Evolutionary conservation across 306 rosid genomes (phyloP).

Genomic region (Ammopiptanthus mongolicus): DNA sequence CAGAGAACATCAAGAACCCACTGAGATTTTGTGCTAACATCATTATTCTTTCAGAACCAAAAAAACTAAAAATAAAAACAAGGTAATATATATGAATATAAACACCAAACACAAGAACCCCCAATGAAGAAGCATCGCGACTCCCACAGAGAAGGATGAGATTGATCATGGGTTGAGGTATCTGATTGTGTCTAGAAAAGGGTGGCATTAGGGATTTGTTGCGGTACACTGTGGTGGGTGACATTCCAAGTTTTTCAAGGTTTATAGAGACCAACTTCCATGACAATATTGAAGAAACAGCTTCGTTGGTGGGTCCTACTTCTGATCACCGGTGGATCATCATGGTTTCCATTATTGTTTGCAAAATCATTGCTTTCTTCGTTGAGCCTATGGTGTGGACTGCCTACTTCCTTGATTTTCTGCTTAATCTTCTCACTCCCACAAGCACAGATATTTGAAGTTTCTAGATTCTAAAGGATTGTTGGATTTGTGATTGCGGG

Average conservation of each 20-base stretch:
- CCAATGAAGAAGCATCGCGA: conserved; percentile 3
- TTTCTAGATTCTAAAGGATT: no score
- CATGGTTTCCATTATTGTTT: conserved; percentile 44
- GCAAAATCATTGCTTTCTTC: conserved; percentile 44
- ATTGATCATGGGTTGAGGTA: conserved; percentile 24
- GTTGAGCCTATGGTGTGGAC: conserved; percentile 59
- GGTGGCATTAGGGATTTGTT: conserved; percentile 47
- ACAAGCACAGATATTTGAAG: no score
- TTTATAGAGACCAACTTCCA: conserved; percentile 35
- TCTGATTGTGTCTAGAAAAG: conserved; percentile 59
- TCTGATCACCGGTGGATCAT: conserved; percentile 51
- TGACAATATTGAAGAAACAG: background rate
- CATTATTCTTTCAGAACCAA: background rate
- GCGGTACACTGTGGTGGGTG: conserved; percentile 25
- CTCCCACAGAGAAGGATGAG: background rate
- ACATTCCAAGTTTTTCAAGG: conserved; percentile 19
- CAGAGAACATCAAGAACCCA: no score
- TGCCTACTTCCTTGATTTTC: conserved; percentile 56
- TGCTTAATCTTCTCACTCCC: conserved; percentile 65
- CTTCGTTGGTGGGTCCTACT: background rate
- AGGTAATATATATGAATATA: background rate
- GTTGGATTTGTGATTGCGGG: no score
- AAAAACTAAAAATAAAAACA: background rate
- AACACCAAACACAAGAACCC: background rate
- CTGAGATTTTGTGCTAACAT: no score